phyloP scores from a whole-genome alignment of 768 basidiomycete species.

The Saitozyma podzolica region DNA sequence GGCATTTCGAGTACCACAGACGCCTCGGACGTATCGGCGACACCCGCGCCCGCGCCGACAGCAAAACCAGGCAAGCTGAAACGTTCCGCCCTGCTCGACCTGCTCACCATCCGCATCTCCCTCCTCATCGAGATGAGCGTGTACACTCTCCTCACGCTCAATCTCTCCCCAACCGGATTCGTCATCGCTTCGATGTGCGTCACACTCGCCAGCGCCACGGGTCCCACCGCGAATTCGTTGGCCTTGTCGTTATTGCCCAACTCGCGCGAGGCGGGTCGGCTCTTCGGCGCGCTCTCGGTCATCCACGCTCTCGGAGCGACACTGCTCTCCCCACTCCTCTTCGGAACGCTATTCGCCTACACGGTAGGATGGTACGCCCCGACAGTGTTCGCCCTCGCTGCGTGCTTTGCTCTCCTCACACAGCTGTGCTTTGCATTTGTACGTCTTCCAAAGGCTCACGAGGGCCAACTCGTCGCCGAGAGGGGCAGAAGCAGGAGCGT shows the following conservation, averaged over 20 bases:
- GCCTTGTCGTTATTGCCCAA: conserved; percentile 62
- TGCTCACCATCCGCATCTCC: conserved; percentile 67
- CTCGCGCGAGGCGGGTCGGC: conserved; percentile 63
- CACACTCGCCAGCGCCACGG: conserved; percentile 65
- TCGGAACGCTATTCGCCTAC: conserved; percentile 67
- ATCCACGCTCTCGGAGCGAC: conserved; percentile 66
- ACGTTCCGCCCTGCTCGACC: conserved; percentile 60
- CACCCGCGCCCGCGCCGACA: background rate
- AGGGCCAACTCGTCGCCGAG: conserved; percentile 16
- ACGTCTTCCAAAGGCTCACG: conserved; percentile 12
- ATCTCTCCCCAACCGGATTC: conserved; percentile 59
- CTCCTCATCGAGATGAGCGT: conserved; percentile 61
- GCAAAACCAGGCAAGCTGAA: conserved; percentile 4
- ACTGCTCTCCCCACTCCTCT: conserved; percentile 70
- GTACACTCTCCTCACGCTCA: conserved; percentile 60
- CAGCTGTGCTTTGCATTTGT: conserved; percentile 24
- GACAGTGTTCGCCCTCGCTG: conserved; percentile 66
- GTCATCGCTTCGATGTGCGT: conserved; percentile 58
- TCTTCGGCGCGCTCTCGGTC: conserved; percentile 80
- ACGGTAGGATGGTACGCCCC: conserved; percentile 72
- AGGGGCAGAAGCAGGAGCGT: conserved; percentile 40
- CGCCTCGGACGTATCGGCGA: background rate
- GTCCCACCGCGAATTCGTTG: conserved; percentile 69
- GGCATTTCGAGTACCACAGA: background rate
- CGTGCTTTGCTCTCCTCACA: conserved; percentile 25